Percentiles rank a stretch among this genome's conserved stretches.
Conservation (phyloP, 257 asterid genomes). For the Eustoma russellianum region DNA sequence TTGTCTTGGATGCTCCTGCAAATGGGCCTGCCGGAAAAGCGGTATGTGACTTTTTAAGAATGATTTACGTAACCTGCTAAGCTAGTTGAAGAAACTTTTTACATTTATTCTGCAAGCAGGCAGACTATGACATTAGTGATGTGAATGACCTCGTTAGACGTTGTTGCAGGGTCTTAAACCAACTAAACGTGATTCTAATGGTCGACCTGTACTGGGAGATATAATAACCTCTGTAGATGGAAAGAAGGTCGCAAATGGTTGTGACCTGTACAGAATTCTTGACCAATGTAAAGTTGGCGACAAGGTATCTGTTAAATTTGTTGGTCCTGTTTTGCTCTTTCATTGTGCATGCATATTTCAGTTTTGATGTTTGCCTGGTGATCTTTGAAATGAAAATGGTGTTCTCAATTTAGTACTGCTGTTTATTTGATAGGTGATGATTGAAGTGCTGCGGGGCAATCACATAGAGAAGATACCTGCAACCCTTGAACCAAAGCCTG, state of each 20-base stretch:
- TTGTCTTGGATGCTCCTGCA: slow-evolving; percentile 90
- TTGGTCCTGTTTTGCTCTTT: neutral
- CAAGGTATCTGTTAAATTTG: slow-evolving; percentile 33
- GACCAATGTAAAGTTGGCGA: slow-evolving; percentile 97
- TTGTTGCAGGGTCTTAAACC: slow-evolving; percentile 75
- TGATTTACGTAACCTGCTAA: no score
- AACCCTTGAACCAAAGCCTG: slow-evolving; percentile 83
- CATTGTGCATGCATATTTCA: neutral
- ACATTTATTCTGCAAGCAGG: no score
- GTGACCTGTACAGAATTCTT: slow-evolving; percentile 89
- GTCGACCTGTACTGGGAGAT: slow-evolving; percentile 86
- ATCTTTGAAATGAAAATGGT: no score
- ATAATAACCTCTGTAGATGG: slow-evolving; percentile 90
- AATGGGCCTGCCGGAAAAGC: slow-evolving; percentile 99
- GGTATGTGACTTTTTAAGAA: slow-evolving; percentile 31
- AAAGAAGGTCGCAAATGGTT: slow-evolving; percentile 72
- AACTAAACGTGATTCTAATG: slow-evolving; percentile 85
- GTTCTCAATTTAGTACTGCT: neutral
- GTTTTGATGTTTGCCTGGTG: no score
- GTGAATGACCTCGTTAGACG: slow-evolving; percentile 7
- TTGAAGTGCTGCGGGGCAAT: slow-evolving; percentile 93
- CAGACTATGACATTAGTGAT: neutral
- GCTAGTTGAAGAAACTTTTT: no score
- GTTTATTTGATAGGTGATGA: slow-evolving; percentile 42
- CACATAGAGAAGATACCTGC: slow-evolving; percentile 84